These are phyloP conservation scores for Phytopythium kandeliae DNA, from an alignment of 352 stramenopile species.

Conservation along the genomic window DNA sequence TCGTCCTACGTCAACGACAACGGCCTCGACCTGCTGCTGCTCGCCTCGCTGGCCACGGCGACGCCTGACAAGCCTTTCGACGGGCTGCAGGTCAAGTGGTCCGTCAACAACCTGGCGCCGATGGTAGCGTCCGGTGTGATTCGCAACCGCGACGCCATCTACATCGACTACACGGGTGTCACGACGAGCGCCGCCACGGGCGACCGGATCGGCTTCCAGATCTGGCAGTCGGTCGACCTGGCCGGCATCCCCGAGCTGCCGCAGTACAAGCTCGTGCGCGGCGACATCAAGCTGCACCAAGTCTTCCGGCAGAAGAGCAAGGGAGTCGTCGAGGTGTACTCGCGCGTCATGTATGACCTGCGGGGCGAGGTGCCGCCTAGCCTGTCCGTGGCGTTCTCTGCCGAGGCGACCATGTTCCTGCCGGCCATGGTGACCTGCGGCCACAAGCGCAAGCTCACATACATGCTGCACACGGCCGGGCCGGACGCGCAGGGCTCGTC, in stretches of 20 bases:
- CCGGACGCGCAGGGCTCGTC: slow-evolving; percentile 1
- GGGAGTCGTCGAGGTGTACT: slow-evolving; percentile 37
- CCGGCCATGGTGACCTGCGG: slow-evolving; percentile 18
- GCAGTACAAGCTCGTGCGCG: slow-evolving; percentile 32
- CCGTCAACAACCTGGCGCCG: slow-evolving; percentile 27
- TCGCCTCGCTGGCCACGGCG: slow-evolving; percentile 18
- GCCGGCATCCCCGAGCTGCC: slow-evolving; percentile 20
- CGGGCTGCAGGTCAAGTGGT: slow-evolving; percentile 31
- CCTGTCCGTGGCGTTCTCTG: slow-evolving; percentile 18
- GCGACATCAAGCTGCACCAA: slow-evolving; percentile 27
- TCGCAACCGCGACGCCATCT: slow-evolving; percentile 34
- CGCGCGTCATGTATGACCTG: slow-evolving; percentile 19
- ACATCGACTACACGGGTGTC: slow-evolving; percentile 39
- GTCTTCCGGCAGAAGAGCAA: slow-evolving; percentile 36
- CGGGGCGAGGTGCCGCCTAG: slow-evolving; percentile 22
- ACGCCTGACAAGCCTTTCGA: slow-evolving; percentile 20
- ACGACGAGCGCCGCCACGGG: slow-evolving; percentile 18
- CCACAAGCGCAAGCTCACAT: slow-evolving; percentile 42
- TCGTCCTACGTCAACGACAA: slow-evolving; percentile 41
- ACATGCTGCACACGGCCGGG: slow-evolving; percentile 18
- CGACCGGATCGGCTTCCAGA: slow-evolving; percentile 45
- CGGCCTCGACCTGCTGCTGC: slow-evolving; percentile 18
- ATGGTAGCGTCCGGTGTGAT: slow-evolving; percentile 19
- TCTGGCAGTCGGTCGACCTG: slow-evolving; percentile 36
- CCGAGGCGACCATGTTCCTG: slow-evolving; percentile 22